These are phyloP conservation scores for Phragmites australis DNA, from an alignment of 176 grass and related monocot genomes.

Conservation along the genomic window DNA sequence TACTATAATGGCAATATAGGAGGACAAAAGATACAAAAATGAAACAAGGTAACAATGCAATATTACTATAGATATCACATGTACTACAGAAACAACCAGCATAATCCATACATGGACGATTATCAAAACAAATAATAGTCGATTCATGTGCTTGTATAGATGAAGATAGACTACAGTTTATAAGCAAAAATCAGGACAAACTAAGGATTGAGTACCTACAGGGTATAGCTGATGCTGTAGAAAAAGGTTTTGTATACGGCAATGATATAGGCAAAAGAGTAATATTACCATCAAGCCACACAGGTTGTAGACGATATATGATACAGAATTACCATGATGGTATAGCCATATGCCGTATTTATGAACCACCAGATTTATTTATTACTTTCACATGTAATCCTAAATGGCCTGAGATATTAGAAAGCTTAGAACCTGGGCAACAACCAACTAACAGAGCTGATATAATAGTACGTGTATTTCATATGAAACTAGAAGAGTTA, in stretches of 20 bases:
- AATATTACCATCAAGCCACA: background rate
- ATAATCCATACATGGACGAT: background rate
- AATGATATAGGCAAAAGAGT: background rate
- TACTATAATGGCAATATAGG: background rate
- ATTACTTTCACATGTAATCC: slow-evolving; percentile 2
- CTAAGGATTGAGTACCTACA: background rate
- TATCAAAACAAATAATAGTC: background rate
- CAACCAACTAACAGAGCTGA: background rate
- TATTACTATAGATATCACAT: background rate
- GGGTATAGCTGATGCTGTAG: background rate
- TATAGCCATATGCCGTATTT: background rate
- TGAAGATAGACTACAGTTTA: background rate
- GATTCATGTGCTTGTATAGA: background rate
- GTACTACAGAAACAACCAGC: background rate
- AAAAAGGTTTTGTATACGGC: background rate
- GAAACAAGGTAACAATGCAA: background rate
- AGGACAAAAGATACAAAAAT: background rate
- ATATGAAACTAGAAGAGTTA: background rate
- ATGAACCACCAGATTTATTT: background rate
- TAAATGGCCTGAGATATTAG: background rate
- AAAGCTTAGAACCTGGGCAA: background rate
- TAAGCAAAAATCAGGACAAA: background rate
- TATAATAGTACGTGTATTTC: background rate
- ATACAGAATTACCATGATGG: background rate
- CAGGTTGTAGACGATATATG: background rate